Conservation (phyloP, 768 basidiomycete species). For the Leccinum subtestaceum region DNA sequence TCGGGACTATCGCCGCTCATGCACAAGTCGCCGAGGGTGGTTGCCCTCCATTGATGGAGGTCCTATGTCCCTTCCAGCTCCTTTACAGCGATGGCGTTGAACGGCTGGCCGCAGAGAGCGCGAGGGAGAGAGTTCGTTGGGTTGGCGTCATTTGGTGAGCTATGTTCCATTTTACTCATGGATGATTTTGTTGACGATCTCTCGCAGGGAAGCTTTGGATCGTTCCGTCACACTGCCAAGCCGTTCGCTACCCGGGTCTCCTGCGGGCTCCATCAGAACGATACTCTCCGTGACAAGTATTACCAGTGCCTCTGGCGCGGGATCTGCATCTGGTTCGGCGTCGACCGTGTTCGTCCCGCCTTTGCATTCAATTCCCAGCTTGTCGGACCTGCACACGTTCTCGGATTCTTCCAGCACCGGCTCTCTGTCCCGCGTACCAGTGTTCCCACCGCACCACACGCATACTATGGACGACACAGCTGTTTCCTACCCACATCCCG, state of each 20-base stretch:
- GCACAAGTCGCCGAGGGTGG: slow-evolving; percentile 49
- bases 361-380: slow-evolving; percentile 63
- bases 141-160: slow-evolving; percentile 84
- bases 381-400: slow-evolving; percentile 58
- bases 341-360: slow-evolving; percentile 80
- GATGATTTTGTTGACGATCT: not conserved
- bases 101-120: slow-evolving; percentile 82
- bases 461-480: slow-evolving; percentile 75
- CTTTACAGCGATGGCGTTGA: slow-evolving; percentile 89
- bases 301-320: slow-evolving; percentile 32
- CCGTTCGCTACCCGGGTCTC: slow-evolving; percentile 43
- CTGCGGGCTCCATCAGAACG: slow-evolving; percentile 62
- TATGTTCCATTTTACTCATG: slow-evolving; percentile 3
- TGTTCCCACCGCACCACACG: slow-evolving; percentile 56
- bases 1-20: slow-evolving; percentile 80
- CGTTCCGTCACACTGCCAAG: slow-evolving; percentile 52
- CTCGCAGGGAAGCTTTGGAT: slow-evolving; percentile 73
- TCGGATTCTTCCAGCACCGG: slow-evolving; percentile 41
- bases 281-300: slow-evolving; percentile 56
- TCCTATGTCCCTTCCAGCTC: slow-evolving; percentile 87
- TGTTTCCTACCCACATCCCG: slow-evolving; percentile 68
- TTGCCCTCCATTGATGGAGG: slow-evolving; percentile 55
- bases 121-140: slow-evolving; percentile 85
- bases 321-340: slow-evolving; percentile 56
- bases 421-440: slow-evolving; percentile 41